A percentile compares a stretch with the other conserved stretches of the same genome.
phyloP scores from a whole-genome alignment of 352 stramenopile genomes.

The Phytophthora multivora region DNA sequence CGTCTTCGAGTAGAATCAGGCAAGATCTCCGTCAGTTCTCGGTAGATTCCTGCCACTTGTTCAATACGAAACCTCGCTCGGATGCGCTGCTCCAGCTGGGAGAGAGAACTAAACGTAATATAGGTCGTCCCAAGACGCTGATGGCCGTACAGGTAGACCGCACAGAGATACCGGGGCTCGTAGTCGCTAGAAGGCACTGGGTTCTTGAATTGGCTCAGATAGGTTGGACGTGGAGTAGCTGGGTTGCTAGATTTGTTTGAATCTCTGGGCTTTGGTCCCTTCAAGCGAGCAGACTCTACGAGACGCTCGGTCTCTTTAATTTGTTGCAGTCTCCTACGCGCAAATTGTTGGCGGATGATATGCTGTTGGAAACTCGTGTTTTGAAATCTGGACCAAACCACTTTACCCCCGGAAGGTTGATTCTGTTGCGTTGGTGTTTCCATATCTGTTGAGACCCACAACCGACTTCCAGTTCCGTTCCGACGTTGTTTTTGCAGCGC shows the following conservation, averaged over 20 bases:
- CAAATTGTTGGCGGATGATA: conserved; percentile 57
- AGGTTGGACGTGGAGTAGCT: conserved; percentile 14
- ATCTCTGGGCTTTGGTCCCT: conserved; percentile 12
- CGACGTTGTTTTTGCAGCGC: conserved; percentile 5
- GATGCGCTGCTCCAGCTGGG: conserved; percentile 46
- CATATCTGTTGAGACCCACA: background rate
- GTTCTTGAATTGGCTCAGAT: conserved; percentile 36
- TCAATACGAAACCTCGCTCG: conserved; percentile 30
- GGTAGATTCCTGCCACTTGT: conserved; percentile 51
- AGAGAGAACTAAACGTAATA: conserved; percentile 51
- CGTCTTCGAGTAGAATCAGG: background rate
- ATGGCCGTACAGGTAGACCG: conserved; percentile 55
- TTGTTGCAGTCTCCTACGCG: conserved; percentile 31
- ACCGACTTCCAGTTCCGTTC: background rate
- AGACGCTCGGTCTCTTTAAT: conserved; percentile 26
- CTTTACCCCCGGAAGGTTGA: background rate
- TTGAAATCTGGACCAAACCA: conserved; percentile 55
- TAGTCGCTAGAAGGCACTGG: conserved; percentile 1
- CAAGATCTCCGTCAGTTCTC: conserved; percentile 34
- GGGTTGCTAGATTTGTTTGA: background rate
- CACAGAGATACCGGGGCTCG: conserved; percentile 43
- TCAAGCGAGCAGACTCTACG: conserved; percentile 31
- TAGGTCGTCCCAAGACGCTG: conserved; percentile 48
- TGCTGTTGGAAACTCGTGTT: conserved; percentile 61
- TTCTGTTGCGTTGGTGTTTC: background rate